A percentile compares a stretch with the other conserved stretches of the same genome.
Conservation (phyloP, 371 early-diverging fungal species). For the Apophysomyces ossiformis region DNA sequence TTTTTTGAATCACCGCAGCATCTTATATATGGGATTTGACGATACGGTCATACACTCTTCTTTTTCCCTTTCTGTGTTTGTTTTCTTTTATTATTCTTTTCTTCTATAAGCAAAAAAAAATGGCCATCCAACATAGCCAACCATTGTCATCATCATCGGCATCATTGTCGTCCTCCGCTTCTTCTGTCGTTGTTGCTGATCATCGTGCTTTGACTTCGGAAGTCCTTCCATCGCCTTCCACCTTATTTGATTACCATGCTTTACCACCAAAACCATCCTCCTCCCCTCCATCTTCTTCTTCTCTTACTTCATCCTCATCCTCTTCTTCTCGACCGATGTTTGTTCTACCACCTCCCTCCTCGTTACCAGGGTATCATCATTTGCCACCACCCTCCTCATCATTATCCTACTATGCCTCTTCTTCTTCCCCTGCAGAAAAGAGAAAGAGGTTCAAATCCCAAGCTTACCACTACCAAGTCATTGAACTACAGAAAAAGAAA, state of each 20-base stretch:
- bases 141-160: not conserved
- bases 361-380: constrained; percentile 39
- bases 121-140: not conserved
- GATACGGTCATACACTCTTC: not conserved
- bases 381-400: constrained; percentile 19
- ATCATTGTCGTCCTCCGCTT: too few relatives aligned
- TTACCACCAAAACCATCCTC: not conserved
- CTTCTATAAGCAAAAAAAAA: not conserved
- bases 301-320: constrained; percentile 2
- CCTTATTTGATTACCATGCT: constrained; percentile 24
- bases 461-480: constrained; percentile 34
- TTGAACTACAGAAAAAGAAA: constrained; percentile 30
- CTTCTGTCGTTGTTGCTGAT: too few relatives aligned
- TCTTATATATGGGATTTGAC: not conserved
- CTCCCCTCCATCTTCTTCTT: too few relatives aligned
- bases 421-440: constrained; percentile 20
- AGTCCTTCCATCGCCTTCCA: constrained; percentile 9
- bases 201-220: not conserved
- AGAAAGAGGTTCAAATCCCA: constrained; percentile 11
- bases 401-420: constrained; percentile 13
- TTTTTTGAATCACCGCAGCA: constrained; percentile 5
- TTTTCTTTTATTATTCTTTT: not conserved
- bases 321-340: constrained; percentile 30
- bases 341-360: constrained; percentile 47
- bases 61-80: not conserved